Evolutionary conservation across 1,284 basidiomycete genomes (phyloP).

Genomic region (Leccinum subspadiceum): DNA sequence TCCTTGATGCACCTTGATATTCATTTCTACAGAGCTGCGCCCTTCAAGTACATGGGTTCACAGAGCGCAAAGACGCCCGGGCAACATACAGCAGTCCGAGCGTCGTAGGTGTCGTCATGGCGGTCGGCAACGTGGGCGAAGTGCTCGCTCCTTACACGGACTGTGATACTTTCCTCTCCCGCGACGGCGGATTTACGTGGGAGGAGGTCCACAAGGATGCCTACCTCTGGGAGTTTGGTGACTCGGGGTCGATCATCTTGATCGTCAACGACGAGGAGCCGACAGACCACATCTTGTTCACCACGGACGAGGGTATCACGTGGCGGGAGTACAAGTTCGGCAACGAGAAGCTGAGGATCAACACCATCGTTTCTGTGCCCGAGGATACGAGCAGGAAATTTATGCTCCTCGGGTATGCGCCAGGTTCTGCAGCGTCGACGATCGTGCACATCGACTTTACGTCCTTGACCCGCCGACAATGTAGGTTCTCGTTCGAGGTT

Average conservation of each 20-base stretch:
- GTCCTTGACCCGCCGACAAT: conserved; percentile 69
- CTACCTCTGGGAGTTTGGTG: conserved; percentile 97
- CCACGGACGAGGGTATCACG: conserved; percentile 80
- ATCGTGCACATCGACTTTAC: conserved; percentile 91
- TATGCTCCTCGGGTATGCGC: conserved; percentile 75
- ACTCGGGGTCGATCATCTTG: conserved; percentile 91
- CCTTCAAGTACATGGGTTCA: conserved; percentile 94
- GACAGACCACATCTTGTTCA: conserved; percentile 87
- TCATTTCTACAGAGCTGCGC: conserved; percentile 62
- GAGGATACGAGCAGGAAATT: conserved; percentile 90
- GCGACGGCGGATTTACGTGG: conserved; percentile 97
- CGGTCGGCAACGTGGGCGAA: conserved; percentile 95
- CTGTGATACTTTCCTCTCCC: conserved; percentile 93
- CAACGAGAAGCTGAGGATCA: conserved; percentile 74
- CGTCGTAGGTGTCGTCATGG: conserved; percentile 91
- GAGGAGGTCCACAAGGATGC: conserved; percentile 98
- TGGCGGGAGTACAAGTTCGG: conserved; percentile 90
- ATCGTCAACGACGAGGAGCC: conserved; percentile 95
- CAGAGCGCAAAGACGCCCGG: conserved; percentile 85
- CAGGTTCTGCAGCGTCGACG: conserved; percentile 51
- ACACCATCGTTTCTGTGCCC: conserved; percentile 84
- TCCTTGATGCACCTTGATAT: neutral
- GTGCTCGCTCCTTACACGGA: conserved; percentile 71
- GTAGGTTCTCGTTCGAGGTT: conserved; percentile 44
- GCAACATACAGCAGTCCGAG: conserved; percentile 93